phyloP scores from a whole-genome alignment of 2,329 filamentous ascomycete species.

The Cercospora zeae-maydis region DNA sequence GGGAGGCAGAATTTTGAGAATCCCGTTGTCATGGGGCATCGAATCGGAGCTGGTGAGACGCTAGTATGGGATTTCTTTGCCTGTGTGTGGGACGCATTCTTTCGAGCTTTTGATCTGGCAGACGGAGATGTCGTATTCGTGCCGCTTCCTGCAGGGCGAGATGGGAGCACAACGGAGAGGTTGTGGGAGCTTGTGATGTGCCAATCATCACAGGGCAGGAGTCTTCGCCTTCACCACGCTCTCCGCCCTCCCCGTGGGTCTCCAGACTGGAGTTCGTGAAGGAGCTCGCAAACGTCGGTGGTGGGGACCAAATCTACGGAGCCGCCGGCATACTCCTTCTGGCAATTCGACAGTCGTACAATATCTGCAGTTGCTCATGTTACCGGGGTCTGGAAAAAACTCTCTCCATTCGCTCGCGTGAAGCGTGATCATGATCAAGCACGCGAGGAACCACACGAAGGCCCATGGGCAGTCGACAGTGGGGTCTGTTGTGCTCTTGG shows the following conservation, averaged over 20 bases:
- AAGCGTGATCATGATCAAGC: conserved; percentile 1
- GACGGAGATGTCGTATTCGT: background rate
- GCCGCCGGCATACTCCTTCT: background rate
- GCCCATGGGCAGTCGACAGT: conserved; percentile 8
- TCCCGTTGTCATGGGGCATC: conserved; percentile 1
- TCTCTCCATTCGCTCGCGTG: conserved; percentile 12
- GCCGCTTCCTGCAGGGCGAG: background rate
- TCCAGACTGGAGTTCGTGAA: background rate
- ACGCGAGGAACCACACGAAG: background rate
- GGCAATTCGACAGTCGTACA: background rate
- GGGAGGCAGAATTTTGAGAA: background rate
- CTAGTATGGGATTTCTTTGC: background rate
- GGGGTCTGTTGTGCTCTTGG: conserved; percentile 4
- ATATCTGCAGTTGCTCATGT: background rate
- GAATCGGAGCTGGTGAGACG: background rate
- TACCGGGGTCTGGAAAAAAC: background rate
- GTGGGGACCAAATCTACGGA: background rate
- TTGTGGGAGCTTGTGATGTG: background rate
- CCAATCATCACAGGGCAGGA: background rate
- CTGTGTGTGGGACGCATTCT: background rate
- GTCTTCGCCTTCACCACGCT: background rate
- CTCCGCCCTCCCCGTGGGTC: background rate
- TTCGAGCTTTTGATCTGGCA: background rate
- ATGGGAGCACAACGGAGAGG: background rate
- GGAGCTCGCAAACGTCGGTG: background rate